Base-by-base conservation (phyloP, 2,329 filamentous ascomycete genomes). In the Fusarium globosum region DNA sequence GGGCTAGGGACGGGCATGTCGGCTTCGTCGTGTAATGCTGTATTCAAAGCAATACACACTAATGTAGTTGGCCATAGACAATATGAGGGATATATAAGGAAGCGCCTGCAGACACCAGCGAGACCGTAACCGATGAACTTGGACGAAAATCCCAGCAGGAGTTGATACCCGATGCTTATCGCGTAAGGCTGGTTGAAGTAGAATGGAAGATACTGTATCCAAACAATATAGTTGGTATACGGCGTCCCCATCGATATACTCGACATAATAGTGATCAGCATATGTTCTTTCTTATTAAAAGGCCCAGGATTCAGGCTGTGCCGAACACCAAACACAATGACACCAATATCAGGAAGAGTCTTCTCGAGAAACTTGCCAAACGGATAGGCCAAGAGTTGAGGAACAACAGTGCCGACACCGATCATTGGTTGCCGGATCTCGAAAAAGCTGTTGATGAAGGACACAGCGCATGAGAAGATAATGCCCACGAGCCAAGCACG, bases 241-340 rank as follows among this genome's bases (percentile, higher is more conserved):
- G 86, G 86, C 20, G 82, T 77, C 30, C 81, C 82, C 74, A 81
- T 84, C 36, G 86, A 85, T 68, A 90, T 87, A 39, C 91, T 91
- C 56, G 91, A 88, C 87, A 89, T 89, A 77, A 89, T 88, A 56
- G 87, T 87, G 68, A 90, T 86, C 38, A 91, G 79, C 84, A 89
- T 88, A 77, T 91, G 89, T 76, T 91, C 89, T 79, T 91, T 91
- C 73, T 86, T 86, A 59, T 85, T 87, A 74, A 91, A 90, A 2
- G 84, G 84, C 0, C 88, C 88, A 0, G 88, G 87, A 71, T 89
- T 90, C 10, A 89, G 82, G 10, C 82, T 85, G 74, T 87, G 85
- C n/a, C 83, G 81, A 23, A 82, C 75, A 16, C 86, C 86, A 60
- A 83, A 83, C 13, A 86, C 74, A 6, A 80, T 86, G 68, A 90